Base-by-base conservation (phyloP, 1,284 basidiomycete genomes). In the Rhizoctonia solani region DNA sequence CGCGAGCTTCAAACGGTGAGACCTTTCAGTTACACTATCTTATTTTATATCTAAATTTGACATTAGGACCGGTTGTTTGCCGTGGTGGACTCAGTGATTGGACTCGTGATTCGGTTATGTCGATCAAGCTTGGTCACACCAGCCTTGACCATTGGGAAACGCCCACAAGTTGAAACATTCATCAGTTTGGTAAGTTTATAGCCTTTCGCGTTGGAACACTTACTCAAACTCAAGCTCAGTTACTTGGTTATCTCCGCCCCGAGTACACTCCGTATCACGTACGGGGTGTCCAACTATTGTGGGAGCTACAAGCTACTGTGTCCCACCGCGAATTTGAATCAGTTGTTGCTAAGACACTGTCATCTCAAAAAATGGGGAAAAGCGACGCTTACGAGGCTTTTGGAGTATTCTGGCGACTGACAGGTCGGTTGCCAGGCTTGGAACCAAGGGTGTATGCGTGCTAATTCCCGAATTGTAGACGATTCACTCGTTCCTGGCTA, bases 381-480 rank as follows among this genome's bases (percentile, higher is more conserved):
- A 29, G 66, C 0, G 84, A 85, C 30, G 85, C 88, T 0, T 91
- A 90, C 74, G 89, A 94, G 71, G 91, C 90, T 0, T 97, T 99
- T 75, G 95, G 96, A 1, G 87, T 93, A 0, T 80, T 98, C 4
- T 99, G 96, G 96, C 84, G 93, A 68, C 78, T 95, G 68, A 90
- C 89, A 55, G 92, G 94, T 90, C 70, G 73, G 49, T n/a, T 41
- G 42, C 54, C 29, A 39, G 6, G 32, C 4, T 50, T 23, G 68
- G 21, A 14, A 41, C 52, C 29, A 67, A 14, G 6, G n/a, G 39
- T 14, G 37, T 47, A 37, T 42, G 29, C 44, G 23, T 49, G 21
- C 44, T 61, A 32, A 61, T 49, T 11, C 63, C 42, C 56, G 3
- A 11, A 50, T 42, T 21, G 16, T 72, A 94, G 95, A 97, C 75